These are phyloP conservation scores for Rubroshorea leprosula DNA, from an alignment of 345 rosid genomes.

Conservation along the genomic window DNA sequence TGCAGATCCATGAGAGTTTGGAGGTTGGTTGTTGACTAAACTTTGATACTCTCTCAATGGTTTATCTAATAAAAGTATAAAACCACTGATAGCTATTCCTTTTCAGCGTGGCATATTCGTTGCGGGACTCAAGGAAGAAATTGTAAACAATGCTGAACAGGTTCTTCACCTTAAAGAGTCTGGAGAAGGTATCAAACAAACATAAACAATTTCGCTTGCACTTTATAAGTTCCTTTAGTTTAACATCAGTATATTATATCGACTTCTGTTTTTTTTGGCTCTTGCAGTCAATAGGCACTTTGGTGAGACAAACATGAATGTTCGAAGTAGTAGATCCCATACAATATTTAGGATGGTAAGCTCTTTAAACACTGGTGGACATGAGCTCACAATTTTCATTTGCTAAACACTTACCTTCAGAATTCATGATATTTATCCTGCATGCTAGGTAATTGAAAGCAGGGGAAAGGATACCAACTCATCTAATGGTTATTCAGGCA, in stretches of 20 bases:
- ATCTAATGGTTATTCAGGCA: constrained; percentile 28
- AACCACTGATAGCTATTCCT: constrained; percentile 16
- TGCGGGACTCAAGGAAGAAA: constrained; percentile 82
- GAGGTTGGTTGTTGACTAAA: constrained; percentile 47
- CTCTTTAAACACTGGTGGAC: background rate
- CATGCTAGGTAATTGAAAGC: constrained; percentile 81
- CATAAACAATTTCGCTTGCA: background rate
- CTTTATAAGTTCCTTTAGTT: background rate
- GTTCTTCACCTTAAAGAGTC: constrained; percentile 71
- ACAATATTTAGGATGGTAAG: constrained; percentile 94
- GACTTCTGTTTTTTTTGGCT: background rate
- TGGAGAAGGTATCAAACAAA: constrained; percentile 70
- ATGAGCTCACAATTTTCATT: background rate
- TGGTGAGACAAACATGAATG: constrained; percentile 96
- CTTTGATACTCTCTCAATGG: constrained; percentile 7
- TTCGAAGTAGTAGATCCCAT: constrained; percentile 94
- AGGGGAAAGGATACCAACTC: constrained; percentile 47
- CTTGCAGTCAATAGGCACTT: constrained; percentile 79
- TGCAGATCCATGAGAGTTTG: constrained; percentile 87
- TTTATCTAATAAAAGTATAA: constrained; percentile 9
- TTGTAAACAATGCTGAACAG: constrained; percentile 76
- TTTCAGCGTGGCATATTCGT: constrained; percentile 82
- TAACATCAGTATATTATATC: background rate
- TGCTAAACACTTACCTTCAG: background rate
- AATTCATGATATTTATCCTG: constrained; percentile 11